These are phyloP conservation scores for Kazachstania sp. DNA, from an alignment of 1,139 yeast genomes.

Conservation along the genomic window DNA sequence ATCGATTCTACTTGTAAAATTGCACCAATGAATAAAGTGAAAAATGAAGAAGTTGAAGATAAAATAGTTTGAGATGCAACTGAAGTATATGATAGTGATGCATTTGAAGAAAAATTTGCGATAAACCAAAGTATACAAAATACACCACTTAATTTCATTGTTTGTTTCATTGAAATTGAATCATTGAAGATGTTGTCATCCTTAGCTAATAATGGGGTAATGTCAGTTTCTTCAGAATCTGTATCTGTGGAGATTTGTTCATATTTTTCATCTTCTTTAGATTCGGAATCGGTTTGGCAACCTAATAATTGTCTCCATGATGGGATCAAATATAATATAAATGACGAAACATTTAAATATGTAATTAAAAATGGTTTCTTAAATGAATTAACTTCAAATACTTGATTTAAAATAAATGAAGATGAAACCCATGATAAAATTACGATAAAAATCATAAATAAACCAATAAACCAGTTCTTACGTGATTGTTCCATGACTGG, in stretches of 20 bases:
- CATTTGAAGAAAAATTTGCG: slow-evolving; percentile 82
- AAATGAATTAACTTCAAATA: slow-evolving; percentile 60
- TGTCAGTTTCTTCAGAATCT: not conserved
- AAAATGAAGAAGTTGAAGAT: slow-evolving; percentile 85
- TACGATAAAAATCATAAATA: slow-evolving; percentile 60
- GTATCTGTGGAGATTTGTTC: not conserved
- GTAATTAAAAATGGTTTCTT: slow-evolving; percentile 89
- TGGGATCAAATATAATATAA: slow-evolving; percentile 67
- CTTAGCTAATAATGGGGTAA: not conserved
- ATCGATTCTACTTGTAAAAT: slow-evolving; percentile 64
- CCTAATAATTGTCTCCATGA: not conserved
- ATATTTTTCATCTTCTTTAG: slow-evolving; percentile 9
- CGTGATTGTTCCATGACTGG: not conserved
- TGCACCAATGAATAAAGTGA: slow-evolving; percentile 76
- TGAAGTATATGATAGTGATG: slow-evolving; percentile 76
- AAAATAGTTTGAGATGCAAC: slow-evolving; percentile 90
- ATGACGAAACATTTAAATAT: slow-evolving; percentile 79
- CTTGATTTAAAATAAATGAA: slow-evolving; percentile 67
- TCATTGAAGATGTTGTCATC: not conserved
- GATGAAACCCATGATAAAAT: slow-evolving; percentile 83
- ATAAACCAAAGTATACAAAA: slow-evolving; percentile 83
- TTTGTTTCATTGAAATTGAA: slow-evolving; percentile 30
- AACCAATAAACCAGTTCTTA: slow-evolving; percentile 59
- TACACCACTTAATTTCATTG: slow-evolving; percentile 58
- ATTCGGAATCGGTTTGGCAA: not conserved